These are phyloP conservation scores for Lactarius evosmus DNA, from an alignment of 768 basidiomycete species.

Conservation along the genomic window DNA sequence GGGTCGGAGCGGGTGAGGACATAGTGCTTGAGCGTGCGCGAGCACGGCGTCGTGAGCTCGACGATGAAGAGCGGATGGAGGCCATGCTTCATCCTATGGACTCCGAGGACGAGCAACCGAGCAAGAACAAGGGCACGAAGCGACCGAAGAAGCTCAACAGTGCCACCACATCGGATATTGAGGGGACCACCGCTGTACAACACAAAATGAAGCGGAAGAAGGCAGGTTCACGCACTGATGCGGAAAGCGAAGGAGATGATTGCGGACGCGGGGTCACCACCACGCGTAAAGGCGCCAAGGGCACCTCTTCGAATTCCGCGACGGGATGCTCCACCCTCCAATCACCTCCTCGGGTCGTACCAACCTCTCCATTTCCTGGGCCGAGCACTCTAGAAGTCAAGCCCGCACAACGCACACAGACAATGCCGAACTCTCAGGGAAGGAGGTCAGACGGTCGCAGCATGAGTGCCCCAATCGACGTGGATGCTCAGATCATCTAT, in stretches of 20 bases:
- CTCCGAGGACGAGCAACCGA: background rate
- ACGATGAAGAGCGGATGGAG: conserved; percentile 41
- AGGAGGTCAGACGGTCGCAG: background rate
- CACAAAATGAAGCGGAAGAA: conserved; percentile 25
- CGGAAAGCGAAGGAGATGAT: conserved; percentile 2
- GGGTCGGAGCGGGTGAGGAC: conserved; percentile 40
- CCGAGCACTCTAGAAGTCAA: background rate
- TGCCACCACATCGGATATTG: conserved; percentile 17
- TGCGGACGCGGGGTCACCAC: background rate
- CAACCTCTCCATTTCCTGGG: background rate
- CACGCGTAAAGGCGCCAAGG: background rate
- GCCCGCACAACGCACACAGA: background rate
- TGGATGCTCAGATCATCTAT: conserved; percentile 11
- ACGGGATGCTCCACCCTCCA: background rate
- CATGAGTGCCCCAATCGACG: conserved; percentile 3
- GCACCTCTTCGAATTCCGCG: background rate
- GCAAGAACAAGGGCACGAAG: conserved; percentile 14
- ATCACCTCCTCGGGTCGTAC: background rate
- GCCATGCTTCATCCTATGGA: conserved; percentile 31
- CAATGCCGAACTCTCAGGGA: background rate
- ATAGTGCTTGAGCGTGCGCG: conserved; percentile 46
- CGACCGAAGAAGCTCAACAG: conserved; percentile 14
- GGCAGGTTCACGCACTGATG: conserved; percentile 19
- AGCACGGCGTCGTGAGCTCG: conserved; percentile 41
- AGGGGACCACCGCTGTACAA: conserved; percentile 4